A percentile compares a stretch with the other conserved stretches of the same genome.
phyloP scores from a whole-genome alignment of 192 early-diverging fungal species.

The Umbelopsis sp. region DNA sequence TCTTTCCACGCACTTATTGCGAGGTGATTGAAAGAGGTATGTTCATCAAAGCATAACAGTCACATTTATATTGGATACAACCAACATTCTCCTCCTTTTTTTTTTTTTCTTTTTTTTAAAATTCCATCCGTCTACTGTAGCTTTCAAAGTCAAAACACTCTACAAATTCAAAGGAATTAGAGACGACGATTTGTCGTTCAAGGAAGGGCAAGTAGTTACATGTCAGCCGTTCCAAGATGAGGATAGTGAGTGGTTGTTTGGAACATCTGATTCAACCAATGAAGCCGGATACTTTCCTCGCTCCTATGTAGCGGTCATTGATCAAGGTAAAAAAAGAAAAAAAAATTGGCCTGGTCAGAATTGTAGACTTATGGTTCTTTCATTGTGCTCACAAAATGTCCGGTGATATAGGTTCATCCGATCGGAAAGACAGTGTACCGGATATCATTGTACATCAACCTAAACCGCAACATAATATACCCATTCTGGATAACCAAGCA shows the following conservation, averaged over 20 bases:
- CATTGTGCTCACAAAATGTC: too few relatives aligned
- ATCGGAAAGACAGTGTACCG: background rate
- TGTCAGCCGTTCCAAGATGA: constrained; percentile 57
- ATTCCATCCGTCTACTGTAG: constrained; percentile 10
- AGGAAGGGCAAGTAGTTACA: constrained; percentile 49
- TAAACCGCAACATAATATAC: constrained; percentile 12
- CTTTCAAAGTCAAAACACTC: constrained; percentile 38
- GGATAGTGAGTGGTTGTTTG: constrained; percentile 71
- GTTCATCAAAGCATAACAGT: background rate
- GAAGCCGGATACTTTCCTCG: constrained; percentile 64
- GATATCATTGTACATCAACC: constrained; percentile 14
- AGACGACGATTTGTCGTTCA: constrained; percentile 57
- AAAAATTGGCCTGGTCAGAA: too few relatives aligned
- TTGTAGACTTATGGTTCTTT: too few relatives aligned
- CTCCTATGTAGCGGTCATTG: constrained; percentile 50
- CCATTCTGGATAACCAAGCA: background rate
- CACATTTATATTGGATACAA: too few relatives aligned
- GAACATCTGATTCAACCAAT: constrained; percentile 43
- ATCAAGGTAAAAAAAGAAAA: constrained; percentile 27
- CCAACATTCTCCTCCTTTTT: too few relatives aligned
- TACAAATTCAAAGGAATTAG: constrained; percentile 51
- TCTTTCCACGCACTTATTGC: constrained; percentile 66
- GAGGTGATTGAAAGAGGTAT: constrained; percentile 45
- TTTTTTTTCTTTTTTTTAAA: background rate
- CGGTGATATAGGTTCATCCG: too few relatives aligned